These are phyloP conservation scores for Pichia sp. DNA, from an alignment of 1,139 yeast species.

Conservation along the genomic window DNA sequence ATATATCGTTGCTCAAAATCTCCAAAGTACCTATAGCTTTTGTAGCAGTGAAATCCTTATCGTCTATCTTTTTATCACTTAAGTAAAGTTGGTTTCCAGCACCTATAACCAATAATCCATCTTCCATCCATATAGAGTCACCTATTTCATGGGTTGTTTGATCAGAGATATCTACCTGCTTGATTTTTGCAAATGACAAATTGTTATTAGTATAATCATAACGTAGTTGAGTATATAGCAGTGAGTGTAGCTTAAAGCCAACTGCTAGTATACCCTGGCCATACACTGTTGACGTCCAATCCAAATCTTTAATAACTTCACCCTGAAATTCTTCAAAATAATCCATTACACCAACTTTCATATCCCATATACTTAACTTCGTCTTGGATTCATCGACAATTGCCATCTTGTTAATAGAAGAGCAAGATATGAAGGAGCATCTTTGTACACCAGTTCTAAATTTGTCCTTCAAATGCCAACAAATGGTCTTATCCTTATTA, in stretches of 20 bases:
- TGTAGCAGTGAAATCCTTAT: conserved; percentile 47
- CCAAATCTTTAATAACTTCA: conserved; percentile 49
- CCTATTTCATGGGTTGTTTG: conserved; percentile 81
- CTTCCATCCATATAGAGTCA: conserved; percentile 80
- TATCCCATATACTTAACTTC: conserved; percentile 71
- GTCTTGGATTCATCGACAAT: conserved; percentile 52
- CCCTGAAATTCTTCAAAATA: conserved; percentile 41
- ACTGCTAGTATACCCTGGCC: conserved; percentile 75
- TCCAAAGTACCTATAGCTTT: conserved; percentile 44
- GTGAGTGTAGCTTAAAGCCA: conserved; percentile 62
- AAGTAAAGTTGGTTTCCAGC: conserved; percentile 86
- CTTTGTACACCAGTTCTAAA: conserved; percentile 54
- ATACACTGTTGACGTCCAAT: conserved; percentile 74
- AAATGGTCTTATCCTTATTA: conserved; percentile 26
- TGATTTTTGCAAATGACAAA: conserved; percentile 74
- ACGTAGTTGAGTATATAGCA: conserved; percentile 74
- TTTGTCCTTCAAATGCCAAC: conserved; percentile 49
- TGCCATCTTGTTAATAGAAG: conserved; percentile 72
- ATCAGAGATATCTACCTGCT: conserved; percentile 63
- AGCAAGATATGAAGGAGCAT: conserved; percentile 60
- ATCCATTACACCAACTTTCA: conserved; percentile 62
- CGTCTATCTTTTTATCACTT: conserved; percentile 66
- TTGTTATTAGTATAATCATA: conserved; percentile 81
- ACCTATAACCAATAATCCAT: conserved; percentile 77
- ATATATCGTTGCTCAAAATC: conserved; percentile 46